phyloP scores from a whole-genome alignment of 257 asterid genomes.

The Fraxinus pennsylvanica region DNA sequence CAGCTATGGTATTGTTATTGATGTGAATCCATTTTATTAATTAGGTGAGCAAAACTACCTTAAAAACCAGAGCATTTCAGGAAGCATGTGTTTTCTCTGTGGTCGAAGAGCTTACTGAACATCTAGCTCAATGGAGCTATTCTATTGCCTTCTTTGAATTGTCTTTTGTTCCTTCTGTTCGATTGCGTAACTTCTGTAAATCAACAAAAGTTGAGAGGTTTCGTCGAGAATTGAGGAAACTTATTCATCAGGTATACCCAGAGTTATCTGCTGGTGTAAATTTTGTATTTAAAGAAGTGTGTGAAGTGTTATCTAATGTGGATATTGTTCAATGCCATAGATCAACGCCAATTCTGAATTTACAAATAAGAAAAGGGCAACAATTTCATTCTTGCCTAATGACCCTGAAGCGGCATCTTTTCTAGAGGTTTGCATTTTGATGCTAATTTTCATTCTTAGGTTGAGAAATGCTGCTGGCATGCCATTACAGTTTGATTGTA shows the following conservation, averaged over 20 bases:
- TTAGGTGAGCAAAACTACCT: constrained; percentile 74
- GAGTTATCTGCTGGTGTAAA: background rate
- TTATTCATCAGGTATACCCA: constrained; percentile 65
- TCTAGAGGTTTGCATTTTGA: constrained; percentile 67
- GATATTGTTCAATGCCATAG: constrained; percentile 39
- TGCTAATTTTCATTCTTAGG: background rate
- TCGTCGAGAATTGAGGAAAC: constrained; percentile 69
- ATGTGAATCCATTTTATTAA: constrained; percentile 24
- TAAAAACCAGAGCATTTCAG: constrained; percentile 89
- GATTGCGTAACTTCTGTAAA: constrained; percentile 72
- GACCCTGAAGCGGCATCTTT: constrained; percentile 67
- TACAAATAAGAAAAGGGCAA: constrained; percentile 67
- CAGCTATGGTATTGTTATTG: background rate
- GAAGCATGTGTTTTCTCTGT: constrained; percentile 87
- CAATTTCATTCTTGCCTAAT: constrained; percentile 70
- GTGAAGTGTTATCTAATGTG: constrained; percentile 26
- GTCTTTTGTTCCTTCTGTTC: constrained; percentile 71
- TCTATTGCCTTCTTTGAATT: constrained; percentile 81
- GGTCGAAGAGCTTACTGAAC: constrained; percentile 85
- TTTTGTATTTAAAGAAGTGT: background rate
- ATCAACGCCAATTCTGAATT: constrained; percentile 76
- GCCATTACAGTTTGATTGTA: background rate
- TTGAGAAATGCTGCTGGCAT: background rate
- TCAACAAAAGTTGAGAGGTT: constrained; percentile 92
- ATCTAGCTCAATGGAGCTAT: constrained; percentile 90